phyloP scores from a whole-genome alignment of 2,329 filamentous ascomycete species.

The Colletotrichum tamarilloi region DNA sequence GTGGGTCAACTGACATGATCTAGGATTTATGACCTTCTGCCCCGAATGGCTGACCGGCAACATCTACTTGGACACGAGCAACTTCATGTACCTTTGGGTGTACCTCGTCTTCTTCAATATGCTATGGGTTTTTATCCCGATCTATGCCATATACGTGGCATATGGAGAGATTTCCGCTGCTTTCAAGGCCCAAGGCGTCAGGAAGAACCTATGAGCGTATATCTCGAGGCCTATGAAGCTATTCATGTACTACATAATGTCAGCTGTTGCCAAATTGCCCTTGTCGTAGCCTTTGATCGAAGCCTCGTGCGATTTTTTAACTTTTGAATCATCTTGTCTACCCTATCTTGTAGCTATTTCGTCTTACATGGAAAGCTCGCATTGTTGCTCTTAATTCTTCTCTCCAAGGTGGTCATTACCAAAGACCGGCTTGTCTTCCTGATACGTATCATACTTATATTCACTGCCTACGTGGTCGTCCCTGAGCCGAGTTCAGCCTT shows the following conservation, averaged over 20 bases:
- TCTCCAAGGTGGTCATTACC: too few relatives aligned
- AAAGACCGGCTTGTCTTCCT: too few relatives aligned
- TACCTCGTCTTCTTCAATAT: constrained; percentile 77
- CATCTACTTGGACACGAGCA: constrained; percentile 71
- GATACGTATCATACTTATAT: too few relatives aligned
- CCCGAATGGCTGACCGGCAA: constrained; percentile 75
- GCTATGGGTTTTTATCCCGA: constrained; percentile 73
- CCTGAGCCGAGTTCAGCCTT: too few relatives aligned
- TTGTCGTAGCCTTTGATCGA: too few relatives aligned
- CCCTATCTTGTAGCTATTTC: too few relatives aligned
- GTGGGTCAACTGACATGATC: background rate
- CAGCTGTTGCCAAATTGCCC: too few relatives aligned
- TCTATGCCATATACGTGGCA: constrained; percentile 68
- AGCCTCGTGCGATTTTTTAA: background rate
- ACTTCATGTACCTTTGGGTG: constrained; percentile 76
- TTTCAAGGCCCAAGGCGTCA: constrained; percentile 51
- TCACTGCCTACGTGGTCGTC: too few relatives aligned
- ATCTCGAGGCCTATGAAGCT: background rate
- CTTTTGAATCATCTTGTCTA: too few relatives aligned
- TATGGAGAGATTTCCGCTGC: constrained; percentile 66
- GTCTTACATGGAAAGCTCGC: too few relatives aligned
- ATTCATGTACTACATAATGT: background rate
- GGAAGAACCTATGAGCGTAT: constrained; percentile 41
- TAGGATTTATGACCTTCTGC: constrained; percentile 77
- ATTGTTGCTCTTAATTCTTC: too few relatives aligned